Base-by-base conservation (phyloP, 768 basidiomycete genomes). In the Mycena metata region DNA sequence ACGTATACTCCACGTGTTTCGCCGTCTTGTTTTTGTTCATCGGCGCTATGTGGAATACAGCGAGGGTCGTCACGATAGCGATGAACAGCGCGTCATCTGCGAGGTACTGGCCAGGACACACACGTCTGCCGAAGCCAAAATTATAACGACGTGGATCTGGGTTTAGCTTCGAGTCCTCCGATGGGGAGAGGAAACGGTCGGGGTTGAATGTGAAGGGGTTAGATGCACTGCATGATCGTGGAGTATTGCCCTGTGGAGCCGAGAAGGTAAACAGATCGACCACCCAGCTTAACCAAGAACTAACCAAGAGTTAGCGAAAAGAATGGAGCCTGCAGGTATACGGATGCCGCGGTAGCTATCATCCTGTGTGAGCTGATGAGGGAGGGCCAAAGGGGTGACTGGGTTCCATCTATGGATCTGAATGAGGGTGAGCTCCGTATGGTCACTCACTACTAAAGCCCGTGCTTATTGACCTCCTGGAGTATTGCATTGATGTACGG, bases 401-500 rank as follows among this genome's bases (percentile, higher is more conserved):
- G 72, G 70, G 30, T 64, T 54, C 74, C 74, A 76, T n/a, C 75
- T 55, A 24, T 49, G 47, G 3, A 64, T 13, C 63, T 64, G 19
- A 8, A 42, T n/a, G 4, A 23, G 3, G 26, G 41, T 43, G 17
- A 42, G 24, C 7, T 23, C 19, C 10, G 5, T 3, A 13, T 30
- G 9, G 26, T 8, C 10, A 9, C 9, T n/a, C n/a, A n/a, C n/a
- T n/a, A 42, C 9, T n/a, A 13, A 35, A 6, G 10, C 0, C 2
- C 8, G 6, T n/a, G 36, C 1, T 7, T 0, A 49, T 70, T 13
- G 6, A 69, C 66, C 58, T 76, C 75, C 45, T 64, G 46, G 43
- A 72, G n/a, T 7, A 76, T 36, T 4, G 70, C 73, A 2, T 67
- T 54, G 13, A 76, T 47, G 46, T 75, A 76, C 3, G 76, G 72